These are phyloP conservation scores for Fraxinus dipetala DNA, from an alignment of 305 asterid species.

Conservation along the genomic window DNA sequence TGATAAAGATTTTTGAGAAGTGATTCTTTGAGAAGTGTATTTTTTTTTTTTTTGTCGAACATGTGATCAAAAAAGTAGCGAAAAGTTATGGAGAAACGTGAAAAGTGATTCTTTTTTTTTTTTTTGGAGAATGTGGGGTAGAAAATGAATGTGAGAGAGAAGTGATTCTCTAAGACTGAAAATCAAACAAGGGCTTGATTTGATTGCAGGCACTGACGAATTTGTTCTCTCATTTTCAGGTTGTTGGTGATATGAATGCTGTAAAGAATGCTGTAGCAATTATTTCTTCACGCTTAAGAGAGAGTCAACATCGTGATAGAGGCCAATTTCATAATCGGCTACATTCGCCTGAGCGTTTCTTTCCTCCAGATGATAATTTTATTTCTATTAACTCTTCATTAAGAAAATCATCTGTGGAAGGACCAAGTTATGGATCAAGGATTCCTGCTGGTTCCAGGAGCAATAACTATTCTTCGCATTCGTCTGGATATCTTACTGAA, in stretches of 20 bases:
- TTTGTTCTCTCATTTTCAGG: slow-evolving; percentile 40
- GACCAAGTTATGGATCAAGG: slow-evolving; percentile 61
- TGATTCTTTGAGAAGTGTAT: background rate
- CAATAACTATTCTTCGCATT: slow-evolving; percentile 51
- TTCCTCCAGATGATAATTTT: slow-evolving; percentile 65
- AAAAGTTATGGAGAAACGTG: background rate
- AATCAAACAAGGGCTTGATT: background rate
- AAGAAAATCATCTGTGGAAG: slow-evolving; percentile 56
- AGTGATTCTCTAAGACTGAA: background rate
- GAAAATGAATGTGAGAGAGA: background rate
- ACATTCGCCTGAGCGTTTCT: slow-evolving; percentile 70
- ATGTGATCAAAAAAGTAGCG: background rate
- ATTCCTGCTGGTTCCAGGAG: slow-evolving; percentile 53
- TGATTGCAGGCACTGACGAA: slow-evolving; percentile 9
- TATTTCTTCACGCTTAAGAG: slow-evolving; percentile 82
- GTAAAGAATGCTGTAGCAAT: slow-evolving; percentile 72
- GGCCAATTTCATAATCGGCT: slow-evolving; percentile 55
- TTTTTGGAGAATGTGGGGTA: background rate
- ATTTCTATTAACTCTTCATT: slow-evolving; percentile 35
- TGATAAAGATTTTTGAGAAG: background rate
- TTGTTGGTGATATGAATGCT: slow-evolving; percentile 74
- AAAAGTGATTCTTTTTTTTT: background rate
- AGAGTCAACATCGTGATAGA: slow-evolving; percentile 97
- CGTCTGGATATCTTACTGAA: slow-evolving; percentile 56
- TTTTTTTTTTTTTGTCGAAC: background rate